These are phyloP conservation scores for Scenedesmus sp. DNA, from an alignment of 163 green algal species.

Conservation along the genomic window DNA sequence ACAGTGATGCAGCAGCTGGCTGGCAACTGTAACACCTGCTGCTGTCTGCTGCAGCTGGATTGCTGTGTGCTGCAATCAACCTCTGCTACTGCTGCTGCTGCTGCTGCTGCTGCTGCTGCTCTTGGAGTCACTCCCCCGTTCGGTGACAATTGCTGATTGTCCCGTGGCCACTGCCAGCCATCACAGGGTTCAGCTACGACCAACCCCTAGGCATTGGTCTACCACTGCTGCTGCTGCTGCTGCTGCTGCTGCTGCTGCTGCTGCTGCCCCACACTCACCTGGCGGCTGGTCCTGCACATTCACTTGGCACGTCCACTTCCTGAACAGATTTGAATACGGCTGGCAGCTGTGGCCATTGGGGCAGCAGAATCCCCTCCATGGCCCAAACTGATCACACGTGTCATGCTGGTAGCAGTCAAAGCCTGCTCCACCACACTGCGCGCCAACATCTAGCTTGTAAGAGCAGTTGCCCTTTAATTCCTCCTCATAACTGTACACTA, in stretches of 20 bases:
- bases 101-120: no score
- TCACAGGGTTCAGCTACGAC: background rate
- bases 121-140: no score
- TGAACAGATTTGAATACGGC: conserved; percentile 17
- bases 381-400: conserved; percentile 46
- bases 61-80: no score
- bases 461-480: conserved; percentile 6
- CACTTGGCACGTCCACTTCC: conserved; percentile 37
- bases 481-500: conserved; percentile 31
- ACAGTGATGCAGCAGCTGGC: no score
- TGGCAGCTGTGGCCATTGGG: conserved; percentile 51
- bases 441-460: conserved; percentile 7
- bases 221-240: no score
- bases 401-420: conserved; percentile 38
- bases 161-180: no score
- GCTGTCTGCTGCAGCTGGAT: no score
- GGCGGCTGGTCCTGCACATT: conserved; percentile 40
- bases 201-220: no score
- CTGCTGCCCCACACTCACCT: conserved; percentile 1
- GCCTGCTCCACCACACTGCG: conserved; percentile 42
- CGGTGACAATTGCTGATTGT: no score
- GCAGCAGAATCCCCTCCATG: conserved; percentile 51
- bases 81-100: no score
- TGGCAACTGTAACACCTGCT: no score
- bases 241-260: background rate